A percentile compares a stretch with the other conserved stretches of the same genome.
Conservation (phyloP, 176 grass and related monocot species). For the Bonia amplexicaulis region DNA sequence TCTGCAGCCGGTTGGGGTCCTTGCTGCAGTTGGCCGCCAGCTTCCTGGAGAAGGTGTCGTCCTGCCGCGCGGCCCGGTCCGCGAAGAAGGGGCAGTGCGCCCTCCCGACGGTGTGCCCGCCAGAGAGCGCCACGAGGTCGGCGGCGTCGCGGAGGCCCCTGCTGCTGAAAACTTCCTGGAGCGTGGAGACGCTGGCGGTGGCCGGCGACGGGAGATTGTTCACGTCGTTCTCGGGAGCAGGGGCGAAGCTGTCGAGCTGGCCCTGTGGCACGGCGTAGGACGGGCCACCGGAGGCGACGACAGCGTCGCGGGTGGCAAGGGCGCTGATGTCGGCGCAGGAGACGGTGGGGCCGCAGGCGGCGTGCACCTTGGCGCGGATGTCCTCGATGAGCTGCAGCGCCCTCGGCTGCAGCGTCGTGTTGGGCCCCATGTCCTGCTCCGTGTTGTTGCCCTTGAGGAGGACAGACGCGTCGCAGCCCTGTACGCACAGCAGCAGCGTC, state of each 20-base stretch:
- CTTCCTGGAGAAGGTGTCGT: slow-evolving; percentile 34
- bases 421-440: background rate
- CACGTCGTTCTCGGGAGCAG: background rate
- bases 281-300: background rate
- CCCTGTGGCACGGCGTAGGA: background rate
- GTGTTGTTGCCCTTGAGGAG: background rate
- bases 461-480: slow-evolving; percentile 34
- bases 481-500: background rate
- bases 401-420: background rate
- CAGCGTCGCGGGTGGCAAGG: slow-evolving; percentile 15
- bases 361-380: slow-evolving; percentile 25
- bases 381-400: slow-evolving; percentile 35
- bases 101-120: slow-evolving; percentile 65
- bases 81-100: slow-evolving; percentile 44
- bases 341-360: slow-evolving; percentile 23
- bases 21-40: slow-evolving; percentile 16
- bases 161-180: background rate
- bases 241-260: slow-evolving; percentile 10
- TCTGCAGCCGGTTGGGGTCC: background rate
- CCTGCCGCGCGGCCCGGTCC: slow-evolving; percentile 1
- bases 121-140: slow-evolving; percentile 64
- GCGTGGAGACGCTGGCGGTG: background rate
- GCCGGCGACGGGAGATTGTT: background rate
- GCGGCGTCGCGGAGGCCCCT: background rate
- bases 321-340: slow-evolving; percentile 44